These are phyloP conservation scores for Tolypocladium nubicola DNA, from an alignment of 2,329 filamentous ascomycete species.

Conservation along the genomic window DNA sequence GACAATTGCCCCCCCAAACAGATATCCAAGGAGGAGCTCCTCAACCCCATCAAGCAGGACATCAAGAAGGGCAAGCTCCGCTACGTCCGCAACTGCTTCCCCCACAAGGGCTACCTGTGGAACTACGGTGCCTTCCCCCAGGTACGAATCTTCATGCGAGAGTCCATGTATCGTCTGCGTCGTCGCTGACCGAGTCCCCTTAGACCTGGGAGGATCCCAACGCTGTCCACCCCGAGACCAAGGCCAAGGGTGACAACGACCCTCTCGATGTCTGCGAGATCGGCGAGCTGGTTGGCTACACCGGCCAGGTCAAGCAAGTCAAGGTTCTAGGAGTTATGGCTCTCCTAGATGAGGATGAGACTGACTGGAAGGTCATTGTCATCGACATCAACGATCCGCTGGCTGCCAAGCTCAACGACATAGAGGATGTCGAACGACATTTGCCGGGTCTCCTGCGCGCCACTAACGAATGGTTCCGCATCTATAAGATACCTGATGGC, in stretches of 20 bases:
- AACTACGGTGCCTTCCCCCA: conserved; percentile 99
- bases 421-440: conserved; percentile 98
- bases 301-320: conserved; percentile 97
- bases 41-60: conserved; percentile 99
- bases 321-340: conserved; percentile 99
- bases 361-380: conserved; percentile 99
- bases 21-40: conserved; percentile 97
- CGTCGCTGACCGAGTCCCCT: neutral
- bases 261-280: conserved; percentile 99
- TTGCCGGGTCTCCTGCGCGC: conserved; percentile 92
- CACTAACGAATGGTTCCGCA: conserved; percentile 99
- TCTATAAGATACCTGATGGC: conserved; percentile 99
- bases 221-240: conserved; percentile 91
- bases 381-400: conserved; percentile 97
- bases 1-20: conserved; percentile 25
- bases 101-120: conserved; percentile 99
- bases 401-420: conserved; percentile 91
- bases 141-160: conserved; percentile 40
- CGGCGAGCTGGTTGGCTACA: conserved; percentile 92
- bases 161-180: neutral
- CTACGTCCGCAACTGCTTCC: conserved; percentile 99
- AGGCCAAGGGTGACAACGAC: conserved; percentile 99
- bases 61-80: conserved; percentile 99
- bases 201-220: conserved; percentile 99
- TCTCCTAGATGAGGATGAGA: conserved; percentile 98